These are phyloP conservation scores for Trichomonas tenax DNA, from an alignment of 208 protist genomes.

Conservation along the genomic window DNA sequence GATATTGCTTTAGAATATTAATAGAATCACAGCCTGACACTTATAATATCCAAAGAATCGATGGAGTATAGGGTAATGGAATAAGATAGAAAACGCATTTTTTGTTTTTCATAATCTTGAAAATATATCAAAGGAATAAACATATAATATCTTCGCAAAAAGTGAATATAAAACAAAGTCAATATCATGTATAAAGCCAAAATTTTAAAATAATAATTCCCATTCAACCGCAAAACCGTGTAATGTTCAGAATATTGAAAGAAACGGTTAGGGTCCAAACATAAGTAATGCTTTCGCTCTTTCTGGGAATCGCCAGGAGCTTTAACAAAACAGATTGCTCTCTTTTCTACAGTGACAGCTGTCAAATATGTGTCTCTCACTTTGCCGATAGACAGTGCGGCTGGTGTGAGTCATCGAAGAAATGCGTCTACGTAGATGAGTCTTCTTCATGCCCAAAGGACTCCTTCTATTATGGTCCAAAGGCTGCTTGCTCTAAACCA, in stretches of 20 bases:
- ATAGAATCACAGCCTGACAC: too few species aligned
- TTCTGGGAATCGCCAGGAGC: background rate
- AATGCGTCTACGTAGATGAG: background rate
- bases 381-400: background rate
- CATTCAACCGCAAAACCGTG: too few species aligned
- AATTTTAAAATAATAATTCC: too few species aligned
- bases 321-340: background rate
- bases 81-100: too few species aligned
- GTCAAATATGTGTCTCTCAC: background rate
- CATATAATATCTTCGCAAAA: too few species aligned
- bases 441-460: background rate
- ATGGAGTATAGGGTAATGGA: too few species aligned
- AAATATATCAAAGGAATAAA: too few species aligned
- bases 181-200: too few species aligned
- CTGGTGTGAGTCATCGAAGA: background rate
- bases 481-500: background rate
- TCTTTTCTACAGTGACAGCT: background rate
- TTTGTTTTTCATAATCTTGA: too few species aligned
- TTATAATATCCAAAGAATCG: too few species aligned
- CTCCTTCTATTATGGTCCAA: background rate
- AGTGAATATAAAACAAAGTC: too few species aligned
- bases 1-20: too few species aligned
- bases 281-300: background rate
- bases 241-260: background rate
- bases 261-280: background rate